Percentiles rank a stretch among this genome's conserved stretches.
Evolutionary conservation across 2,329 filamentous ascomycete genomes (phyloP).

Genomic region (Phaeophleospora eucalypticola): DNA sequence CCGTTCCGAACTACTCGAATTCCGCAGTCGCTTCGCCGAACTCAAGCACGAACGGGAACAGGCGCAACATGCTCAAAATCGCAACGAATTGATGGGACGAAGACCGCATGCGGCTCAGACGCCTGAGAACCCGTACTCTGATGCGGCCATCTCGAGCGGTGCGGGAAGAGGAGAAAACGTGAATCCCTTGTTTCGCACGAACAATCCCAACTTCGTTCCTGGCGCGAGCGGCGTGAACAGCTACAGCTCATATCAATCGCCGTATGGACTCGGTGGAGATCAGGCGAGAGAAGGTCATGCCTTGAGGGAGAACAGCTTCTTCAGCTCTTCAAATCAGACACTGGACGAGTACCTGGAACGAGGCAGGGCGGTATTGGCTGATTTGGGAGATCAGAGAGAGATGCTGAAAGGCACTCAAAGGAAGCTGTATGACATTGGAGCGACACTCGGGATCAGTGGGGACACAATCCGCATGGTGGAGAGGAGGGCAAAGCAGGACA

Average conservation of each 20-base stretch:
- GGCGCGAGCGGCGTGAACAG: constrained; percentile 35
- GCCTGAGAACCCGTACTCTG: constrained; percentile 90
- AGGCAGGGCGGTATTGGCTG: constrained; percentile 82
- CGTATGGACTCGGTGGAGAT: constrained; percentile 33
- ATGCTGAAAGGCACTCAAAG: constrained; percentile 94
- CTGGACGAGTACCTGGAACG: constrained; percentile 92
- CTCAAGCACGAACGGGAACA: constrained; percentile 77
- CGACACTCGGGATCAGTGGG: constrained; percentile 86
- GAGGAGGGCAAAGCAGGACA: constrained; percentile 84
- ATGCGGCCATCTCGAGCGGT: constrained; percentile 40
- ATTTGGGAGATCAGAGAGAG: constrained; percentile 84
- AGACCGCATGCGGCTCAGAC: constrained; percentile 65
- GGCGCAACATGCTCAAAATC: constrained; percentile 40
- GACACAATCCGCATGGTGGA: constrained; percentile 98
- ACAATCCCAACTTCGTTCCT: constrained; percentile 34
- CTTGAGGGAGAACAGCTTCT: constrained; percentile 84
- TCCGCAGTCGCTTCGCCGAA: constrained; percentile 70
- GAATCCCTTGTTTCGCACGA: constrained; percentile 36
- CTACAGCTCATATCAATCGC: constrained; percentile 36
- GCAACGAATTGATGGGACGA: constrained; percentile 78
- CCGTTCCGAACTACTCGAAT: constrained; percentile 74
- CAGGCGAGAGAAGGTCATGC: constrained; percentile 68
- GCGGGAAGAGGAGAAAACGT: constrained; percentile 28
- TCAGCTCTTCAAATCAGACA: constrained; percentile 73
- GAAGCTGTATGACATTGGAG: constrained; percentile 85